These are phyloP conservation scores for Fusarium algeriense DNA, from an alignment of 2,329 filamentous ascomycete species.

Conservation along the genomic window DNA sequence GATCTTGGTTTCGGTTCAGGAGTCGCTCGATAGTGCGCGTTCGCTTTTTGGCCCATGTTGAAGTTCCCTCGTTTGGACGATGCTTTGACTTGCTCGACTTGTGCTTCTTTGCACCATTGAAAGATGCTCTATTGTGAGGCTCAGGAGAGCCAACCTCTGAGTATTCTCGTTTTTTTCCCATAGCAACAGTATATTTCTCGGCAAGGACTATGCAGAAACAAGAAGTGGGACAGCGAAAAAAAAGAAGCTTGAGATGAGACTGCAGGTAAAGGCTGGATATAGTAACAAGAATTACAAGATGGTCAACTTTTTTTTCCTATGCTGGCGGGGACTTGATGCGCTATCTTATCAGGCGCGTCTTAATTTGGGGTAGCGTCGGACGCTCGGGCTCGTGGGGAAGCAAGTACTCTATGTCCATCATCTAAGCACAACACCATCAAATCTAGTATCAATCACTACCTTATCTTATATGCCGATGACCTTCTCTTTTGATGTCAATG, in stretches of 20 bases:
- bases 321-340: constrained; percentile 25
- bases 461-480: constrained; percentile 1
- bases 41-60: constrained; percentile 77
- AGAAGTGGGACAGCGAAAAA: not conserved
- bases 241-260: not conserved
- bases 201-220: not conserved
- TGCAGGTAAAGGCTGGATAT: not conserved
- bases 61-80: constrained; percentile 60
- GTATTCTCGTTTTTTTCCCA: constrained; percentile 51
- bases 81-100: constrained; percentile 55
- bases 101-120: constrained; percentile 49
- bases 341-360: constrained; percentile 46
- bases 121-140: constrained; percentile 33
- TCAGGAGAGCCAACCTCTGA: constrained; percentile 47
- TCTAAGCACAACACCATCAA: constrained; percentile 27
- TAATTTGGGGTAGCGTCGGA: constrained; percentile 31
- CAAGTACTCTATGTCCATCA: constrained; percentile 18
- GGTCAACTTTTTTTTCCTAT: constrained; percentile 42
- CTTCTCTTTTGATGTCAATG: constrained; percentile 19
- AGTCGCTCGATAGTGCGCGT: constrained; percentile 77
- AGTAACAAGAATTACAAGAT: constrained; percentile 1
- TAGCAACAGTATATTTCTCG: constrained; percentile 7
- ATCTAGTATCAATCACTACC: not conserved
- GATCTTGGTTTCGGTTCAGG: constrained; percentile 69
- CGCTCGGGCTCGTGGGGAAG: constrained; percentile 27